Evolutionary conservation across 768 basidiomycete genomes (phyloP).

Genomic region (Nevesoporus exiguus): DNA sequence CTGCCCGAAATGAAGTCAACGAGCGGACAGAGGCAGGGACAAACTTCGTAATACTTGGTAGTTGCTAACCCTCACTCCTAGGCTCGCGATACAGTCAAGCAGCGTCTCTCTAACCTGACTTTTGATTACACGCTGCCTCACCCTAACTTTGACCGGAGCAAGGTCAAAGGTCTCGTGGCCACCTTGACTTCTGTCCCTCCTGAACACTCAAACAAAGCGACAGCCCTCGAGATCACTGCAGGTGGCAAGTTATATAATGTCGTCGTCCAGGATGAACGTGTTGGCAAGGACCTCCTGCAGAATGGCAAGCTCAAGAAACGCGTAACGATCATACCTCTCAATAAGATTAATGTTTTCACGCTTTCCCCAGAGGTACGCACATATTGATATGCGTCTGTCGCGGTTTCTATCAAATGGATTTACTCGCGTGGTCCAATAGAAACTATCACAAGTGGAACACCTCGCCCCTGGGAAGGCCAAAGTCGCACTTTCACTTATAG

Average conservation of each 20-base stretch:
- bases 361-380: constrained; percentile 47
- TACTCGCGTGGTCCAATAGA: constrained; percentile 42
- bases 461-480: constrained; percentile 79
- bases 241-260: constrained; percentile 90
- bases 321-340: constrained; percentile 91
- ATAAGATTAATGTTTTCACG: constrained; percentile 74
- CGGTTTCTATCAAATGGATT: background rate
- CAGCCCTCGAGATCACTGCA: constrained; percentile 90
- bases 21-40: constrained; percentile 58
- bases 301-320: constrained; percentile 78
- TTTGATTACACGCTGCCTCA: constrained; percentile 81
- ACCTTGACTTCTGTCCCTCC: constrained; percentile 76
- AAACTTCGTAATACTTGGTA: background rate
- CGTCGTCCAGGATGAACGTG: constrained; percentile 85
- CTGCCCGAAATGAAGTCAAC: constrained; percentile 52
- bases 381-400: background rate
- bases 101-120: constrained; percentile 65
- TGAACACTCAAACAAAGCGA: constrained; percentile 72
- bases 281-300: constrained; percentile 81
- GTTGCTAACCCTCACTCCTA: constrained; percentile 29
- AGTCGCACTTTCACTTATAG: constrained; percentile 85
- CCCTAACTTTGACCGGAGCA: constrained; percentile 75
- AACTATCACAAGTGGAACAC: constrained; percentile 66
- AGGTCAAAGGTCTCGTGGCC: constrained; percentile 91
- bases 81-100: constrained; percentile 67